Conservation (phyloP, 345 rosid species). For the Pugionium cornutum region DNA sequence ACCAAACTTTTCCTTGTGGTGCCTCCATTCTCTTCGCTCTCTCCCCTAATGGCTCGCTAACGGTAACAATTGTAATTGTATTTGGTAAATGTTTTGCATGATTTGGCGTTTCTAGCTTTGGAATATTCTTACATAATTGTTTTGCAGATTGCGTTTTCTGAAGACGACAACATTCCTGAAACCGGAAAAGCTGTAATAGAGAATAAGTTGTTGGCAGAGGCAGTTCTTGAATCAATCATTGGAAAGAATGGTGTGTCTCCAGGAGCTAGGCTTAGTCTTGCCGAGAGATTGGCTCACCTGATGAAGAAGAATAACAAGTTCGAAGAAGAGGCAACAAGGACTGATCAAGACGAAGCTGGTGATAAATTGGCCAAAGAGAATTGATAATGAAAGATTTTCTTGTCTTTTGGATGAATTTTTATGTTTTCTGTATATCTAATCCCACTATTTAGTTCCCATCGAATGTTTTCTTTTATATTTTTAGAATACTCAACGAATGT, state of each 20-base stretch:
- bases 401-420: not conserved
- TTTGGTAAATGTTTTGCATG: too few species aligned
- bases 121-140: not conserved
- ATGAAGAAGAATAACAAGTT: conserved; percentile 28
- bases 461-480: not conserved
- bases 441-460: not conserved
- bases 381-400: conserved; percentile 11
- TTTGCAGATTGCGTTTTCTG: conserved; percentile 67
- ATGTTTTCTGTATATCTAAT: not conserved
- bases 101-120: not conserved
- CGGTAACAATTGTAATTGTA: conserved; percentile 29
- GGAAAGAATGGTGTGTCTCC: conserved; percentile 87
- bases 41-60: conserved; percentile 53
- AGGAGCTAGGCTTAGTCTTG: conserved; percentile 52
- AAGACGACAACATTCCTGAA: conserved; percentile 60
- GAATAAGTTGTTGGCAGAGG: conserved; percentile 63
- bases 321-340: conserved; percentile 14
- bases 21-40: conserved; percentile 72
- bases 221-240: conserved; percentile 68
- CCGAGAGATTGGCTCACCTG: conserved; percentile 52
- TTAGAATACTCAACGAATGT: not conserved
- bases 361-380: conserved; percentile 26
- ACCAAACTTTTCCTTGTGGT: conserved; percentile 65
- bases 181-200: conserved; percentile 52
- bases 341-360: conserved; percentile 26